A percentile compares a stretch with the other conserved stretches of the same genome.
Conservation (phyloP, 768 basidiomycete genomes). For the Hygrophorus pudorinus region DNA sequence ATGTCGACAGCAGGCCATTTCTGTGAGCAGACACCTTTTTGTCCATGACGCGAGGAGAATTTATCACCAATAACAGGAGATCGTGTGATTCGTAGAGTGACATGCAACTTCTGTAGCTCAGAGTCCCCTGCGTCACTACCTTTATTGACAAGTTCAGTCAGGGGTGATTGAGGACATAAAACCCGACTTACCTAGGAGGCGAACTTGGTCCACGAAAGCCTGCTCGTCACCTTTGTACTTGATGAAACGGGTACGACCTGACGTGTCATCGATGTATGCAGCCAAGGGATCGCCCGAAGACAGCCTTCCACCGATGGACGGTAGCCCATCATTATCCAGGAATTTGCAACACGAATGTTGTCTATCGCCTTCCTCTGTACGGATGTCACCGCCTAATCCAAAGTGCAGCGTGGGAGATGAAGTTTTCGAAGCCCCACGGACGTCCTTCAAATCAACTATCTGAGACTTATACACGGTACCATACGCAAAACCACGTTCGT, state of each 20-base stretch:
- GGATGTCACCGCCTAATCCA: conserved; percentile 73
- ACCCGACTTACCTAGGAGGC: conserved; percentile 61
- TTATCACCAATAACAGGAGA: conserved; percentile 98
- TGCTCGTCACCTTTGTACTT: conserved; percentile 97
- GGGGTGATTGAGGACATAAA: background rate
- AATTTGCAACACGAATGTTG: conserved; percentile 34
- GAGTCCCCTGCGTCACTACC: conserved; percentile 81
- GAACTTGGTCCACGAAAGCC: conserved; percentile 84
- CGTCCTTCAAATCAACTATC: conserved; percentile 80
- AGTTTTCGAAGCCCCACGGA: conserved; percentile 55
- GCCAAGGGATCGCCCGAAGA: conserved; percentile 71
- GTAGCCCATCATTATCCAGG: conserved; percentile 79
- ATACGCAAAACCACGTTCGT: conserved; percentile 95
- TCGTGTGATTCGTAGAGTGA: conserved; percentile 89
- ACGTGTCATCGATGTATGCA: conserved; percentile 81
- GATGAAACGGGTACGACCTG: conserved; percentile 70
- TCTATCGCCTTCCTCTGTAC: conserved; percentile 34
- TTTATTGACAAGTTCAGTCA: conserved; percentile 20
- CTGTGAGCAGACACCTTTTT: conserved; percentile 99
- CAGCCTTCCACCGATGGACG: conserved; percentile 62
- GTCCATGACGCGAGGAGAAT: conserved; percentile 97
- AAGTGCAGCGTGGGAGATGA: conserved; percentile 76
- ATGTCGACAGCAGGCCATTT: conserved; percentile 98
- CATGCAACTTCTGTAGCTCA: conserved; percentile 85
- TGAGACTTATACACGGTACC: conserved; percentile 95